Conservation (phyloP, 2,329 filamentous ascomycete species). For the Sarocladium strictum region DNA sequence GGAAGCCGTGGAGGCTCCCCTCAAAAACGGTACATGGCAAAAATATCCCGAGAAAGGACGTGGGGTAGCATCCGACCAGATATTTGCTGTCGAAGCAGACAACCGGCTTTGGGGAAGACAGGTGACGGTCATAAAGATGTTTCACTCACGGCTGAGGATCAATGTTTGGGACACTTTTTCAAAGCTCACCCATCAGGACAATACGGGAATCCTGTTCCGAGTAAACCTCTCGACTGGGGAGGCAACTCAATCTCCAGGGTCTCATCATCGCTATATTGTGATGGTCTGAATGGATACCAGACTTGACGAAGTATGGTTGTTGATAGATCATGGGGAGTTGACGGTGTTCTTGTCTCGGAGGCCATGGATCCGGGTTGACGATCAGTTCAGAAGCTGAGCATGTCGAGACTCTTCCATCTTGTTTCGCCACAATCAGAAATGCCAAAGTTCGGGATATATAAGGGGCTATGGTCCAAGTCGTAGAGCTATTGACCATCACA, state of each 20-base stretch:
- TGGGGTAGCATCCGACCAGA: slow-evolving; percentile 1
- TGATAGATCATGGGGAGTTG: not conserved
- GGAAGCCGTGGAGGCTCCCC: not conserved
- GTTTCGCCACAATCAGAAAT: too few species aligned
- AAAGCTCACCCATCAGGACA: not conserved
- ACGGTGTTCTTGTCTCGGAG: slow-evolving; percentile 1
- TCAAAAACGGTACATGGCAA: not conserved
- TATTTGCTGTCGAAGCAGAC: not conserved
- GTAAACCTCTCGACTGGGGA: not conserved
- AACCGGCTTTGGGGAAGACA: too few species aligned
- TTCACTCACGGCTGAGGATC: not conserved
- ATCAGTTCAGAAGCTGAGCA: not conserved
- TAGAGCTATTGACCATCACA: too few species aligned
- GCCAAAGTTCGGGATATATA: not conserved
- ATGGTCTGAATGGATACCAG: not conserved
- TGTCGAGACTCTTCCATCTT: too few species aligned
- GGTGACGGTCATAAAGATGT: too few species aligned
- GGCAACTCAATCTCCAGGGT: not conserved
- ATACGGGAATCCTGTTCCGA: not conserved
- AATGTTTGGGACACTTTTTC: not conserved
- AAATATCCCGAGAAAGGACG: not conserved
- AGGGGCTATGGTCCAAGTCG: too few species aligned
- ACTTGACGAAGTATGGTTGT: not conserved
- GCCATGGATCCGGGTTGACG: not conserved
- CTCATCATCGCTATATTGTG: not conserved